These are phyloP conservation scores for Euphorbia celastroides DNA, from an alignment of 441 rosid species.

Conservation along the genomic window DNA sequence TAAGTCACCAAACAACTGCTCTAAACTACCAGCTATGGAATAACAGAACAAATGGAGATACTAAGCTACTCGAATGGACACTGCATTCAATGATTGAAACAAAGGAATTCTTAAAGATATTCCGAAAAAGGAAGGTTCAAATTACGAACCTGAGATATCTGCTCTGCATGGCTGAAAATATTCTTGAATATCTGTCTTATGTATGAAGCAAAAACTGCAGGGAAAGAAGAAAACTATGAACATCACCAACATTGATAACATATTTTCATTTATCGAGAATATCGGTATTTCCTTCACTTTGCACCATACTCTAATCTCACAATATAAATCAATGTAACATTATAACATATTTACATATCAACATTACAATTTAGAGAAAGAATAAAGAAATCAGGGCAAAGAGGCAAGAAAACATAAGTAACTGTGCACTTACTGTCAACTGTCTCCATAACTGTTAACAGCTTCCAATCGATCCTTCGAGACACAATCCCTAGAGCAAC, in stretches of 20 bases:
- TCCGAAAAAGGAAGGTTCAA: no score
- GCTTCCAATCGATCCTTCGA: slow-evolving; percentile 84
- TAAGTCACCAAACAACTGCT: neutral
- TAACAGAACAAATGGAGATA: no score
- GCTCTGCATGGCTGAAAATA: slow-evolving; percentile 83
- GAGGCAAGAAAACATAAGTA: no score
- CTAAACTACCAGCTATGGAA: neutral
- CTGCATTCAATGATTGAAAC: no score
- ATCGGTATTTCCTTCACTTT: neutral
- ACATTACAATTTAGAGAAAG: no score
- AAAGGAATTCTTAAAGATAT: no score
- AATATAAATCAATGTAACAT: no score
- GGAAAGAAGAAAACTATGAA: slow-evolving; percentile 11
- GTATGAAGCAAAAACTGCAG: slow-evolving; percentile 70
- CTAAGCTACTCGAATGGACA: no score
- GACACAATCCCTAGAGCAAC: slow-evolving; percentile 88
- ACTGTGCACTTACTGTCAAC: slow-evolving; percentile 70
- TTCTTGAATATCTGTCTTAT: slow-evolving; percentile 83
- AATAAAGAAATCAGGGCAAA: no score
- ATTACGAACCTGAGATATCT: slow-evolving; percentile 76
- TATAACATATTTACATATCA: no score
- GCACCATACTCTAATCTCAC: neutral
- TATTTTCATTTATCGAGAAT: neutral
- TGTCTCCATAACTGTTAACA: slow-evolving; percentile 70
- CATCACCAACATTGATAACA: slow-evolving; percentile 11